Percentiles rank a stretch among this genome's conserved stretches.
These are phyloP conservation scores for Triadica sebifera DNA, from an alignment of 345 rosid genomes.

Conservation along the genomic window DNA sequence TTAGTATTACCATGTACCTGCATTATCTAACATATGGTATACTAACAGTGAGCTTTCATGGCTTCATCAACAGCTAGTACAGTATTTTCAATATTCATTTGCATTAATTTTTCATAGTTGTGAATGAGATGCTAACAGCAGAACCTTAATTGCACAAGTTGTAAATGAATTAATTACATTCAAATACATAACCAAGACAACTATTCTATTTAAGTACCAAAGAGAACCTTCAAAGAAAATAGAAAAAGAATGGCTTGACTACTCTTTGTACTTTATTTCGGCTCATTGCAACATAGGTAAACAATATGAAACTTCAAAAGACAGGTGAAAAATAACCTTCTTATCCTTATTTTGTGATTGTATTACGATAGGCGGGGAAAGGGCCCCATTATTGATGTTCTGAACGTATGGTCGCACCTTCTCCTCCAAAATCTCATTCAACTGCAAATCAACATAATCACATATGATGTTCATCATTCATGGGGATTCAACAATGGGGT, in stretches of 20 bases:
- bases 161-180: not conserved
- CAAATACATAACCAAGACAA: not conserved
- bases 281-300: not conserved
- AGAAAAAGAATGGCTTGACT: not conserved
- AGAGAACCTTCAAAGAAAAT: not conserved
- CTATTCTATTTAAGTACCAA: not conserved
- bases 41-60: not conserved
- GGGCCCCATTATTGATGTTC: constrained; percentile 45
- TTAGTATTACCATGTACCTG: not conserved
- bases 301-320: not conserved
- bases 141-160: not conserved
- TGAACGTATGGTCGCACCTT: constrained; percentile 70
- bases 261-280: not conserved
- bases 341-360: constrained; percentile 46
- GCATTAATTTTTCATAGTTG: not conserved
- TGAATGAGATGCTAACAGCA: not conserved
- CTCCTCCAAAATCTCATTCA: constrained; percentile 79
- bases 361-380: constrained; percentile 59
- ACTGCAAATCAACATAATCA: constrained; percentile 37
- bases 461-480: not conserved
- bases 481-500: not conserved
- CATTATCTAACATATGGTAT: not conserved
- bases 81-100: not conserved
- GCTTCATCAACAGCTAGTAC: not conserved
- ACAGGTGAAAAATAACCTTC: constrained; percentile 31